These are phyloP conservation scores for Diutina scorzettiae DNA, from an alignment of 1,139 yeast genomes.

Conservation along the genomic window DNA sequence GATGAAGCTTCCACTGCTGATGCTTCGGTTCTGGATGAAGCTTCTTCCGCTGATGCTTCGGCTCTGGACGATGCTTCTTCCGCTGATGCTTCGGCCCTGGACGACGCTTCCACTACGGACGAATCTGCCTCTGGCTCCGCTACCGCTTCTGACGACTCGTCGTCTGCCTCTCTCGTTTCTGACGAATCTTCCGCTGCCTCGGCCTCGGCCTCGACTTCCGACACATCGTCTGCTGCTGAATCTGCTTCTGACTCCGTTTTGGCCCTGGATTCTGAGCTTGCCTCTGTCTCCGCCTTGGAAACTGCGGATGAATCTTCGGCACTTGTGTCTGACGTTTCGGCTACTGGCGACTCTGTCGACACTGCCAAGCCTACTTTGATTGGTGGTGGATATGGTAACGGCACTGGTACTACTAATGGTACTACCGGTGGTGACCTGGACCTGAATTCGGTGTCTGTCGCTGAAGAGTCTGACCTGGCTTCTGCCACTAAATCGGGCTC, in stretches of 20 bases:
- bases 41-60: background rate
- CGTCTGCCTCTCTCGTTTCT: constrained; percentile 1
- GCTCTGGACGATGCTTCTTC: background rate
- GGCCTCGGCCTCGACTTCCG: background rate
- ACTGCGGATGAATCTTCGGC: background rate
- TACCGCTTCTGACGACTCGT: background rate
- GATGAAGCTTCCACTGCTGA: background rate
- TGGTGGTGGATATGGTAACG: background rate
- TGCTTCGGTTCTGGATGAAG: background rate
- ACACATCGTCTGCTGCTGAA: background rate
- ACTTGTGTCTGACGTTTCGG: background rate
- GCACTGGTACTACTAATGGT: background rate
- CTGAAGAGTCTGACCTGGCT: background rate
- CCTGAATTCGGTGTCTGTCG: background rate
- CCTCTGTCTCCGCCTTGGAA: background rate
- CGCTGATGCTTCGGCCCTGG: constrained; percentile 1
- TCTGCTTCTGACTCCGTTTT: background rate
- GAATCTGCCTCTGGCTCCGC: background rate
- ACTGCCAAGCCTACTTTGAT: background rate
- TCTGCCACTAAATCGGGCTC: background rate
- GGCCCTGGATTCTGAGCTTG: background rate
- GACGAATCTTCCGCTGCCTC: background rate
- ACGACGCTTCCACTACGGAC: background rate
- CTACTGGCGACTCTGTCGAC: background rate
- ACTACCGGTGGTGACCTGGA: background rate